Conservation (phyloP, 441 rosid species). For the Brassica hybrid region DNA sequence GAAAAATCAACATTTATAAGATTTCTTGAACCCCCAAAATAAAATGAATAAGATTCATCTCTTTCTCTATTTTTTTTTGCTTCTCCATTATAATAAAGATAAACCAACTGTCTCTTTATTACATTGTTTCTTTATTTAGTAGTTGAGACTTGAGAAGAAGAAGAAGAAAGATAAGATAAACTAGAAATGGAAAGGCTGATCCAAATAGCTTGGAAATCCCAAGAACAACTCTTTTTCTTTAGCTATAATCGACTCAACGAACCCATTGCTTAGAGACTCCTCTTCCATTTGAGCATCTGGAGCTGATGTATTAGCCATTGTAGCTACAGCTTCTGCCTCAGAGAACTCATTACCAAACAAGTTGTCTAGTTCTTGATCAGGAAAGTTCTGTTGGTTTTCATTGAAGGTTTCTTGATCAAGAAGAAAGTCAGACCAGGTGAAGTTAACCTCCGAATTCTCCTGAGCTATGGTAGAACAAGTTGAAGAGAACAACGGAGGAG, state of each 20-base stretch:
- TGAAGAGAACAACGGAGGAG: conserved; percentile 61
- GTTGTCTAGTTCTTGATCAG: conserved; percentile 43
- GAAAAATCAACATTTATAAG: background rate
- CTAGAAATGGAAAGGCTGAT: conserved; percentile 56
- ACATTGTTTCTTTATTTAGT: conserved; percentile 33
- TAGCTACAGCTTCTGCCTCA: conserved; percentile 30
- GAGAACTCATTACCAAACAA: conserved; percentile 43
- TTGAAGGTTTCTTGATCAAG: conserved; percentile 51
- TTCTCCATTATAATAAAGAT: background rate
- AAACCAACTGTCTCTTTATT: conserved; percentile 23
- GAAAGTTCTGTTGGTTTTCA: conserved; percentile 31
- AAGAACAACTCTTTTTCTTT: conserved; percentile 67
- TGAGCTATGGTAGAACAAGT: conserved; percentile 66
- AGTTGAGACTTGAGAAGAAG: background rate
- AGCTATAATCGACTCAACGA: conserved; percentile 71
- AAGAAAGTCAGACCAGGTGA: conserved; percentile 87
- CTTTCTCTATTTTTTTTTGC: background rate
- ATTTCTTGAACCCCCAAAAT: background rate
- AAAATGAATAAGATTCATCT: conserved; percentile 18
- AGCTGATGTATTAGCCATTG: conserved; percentile 15
- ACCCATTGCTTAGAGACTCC: conserved; percentile 47
- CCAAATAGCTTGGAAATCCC: conserved; percentile 64
- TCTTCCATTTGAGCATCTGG: conserved; percentile 33
- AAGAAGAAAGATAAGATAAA: background rate
- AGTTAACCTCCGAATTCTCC: conserved; percentile 44